These are phyloP conservation scores for Astrocystis sublimbata DNA, from an alignment of 495 filamentous ascomycete genomes.

Conservation along the genomic window DNA sequence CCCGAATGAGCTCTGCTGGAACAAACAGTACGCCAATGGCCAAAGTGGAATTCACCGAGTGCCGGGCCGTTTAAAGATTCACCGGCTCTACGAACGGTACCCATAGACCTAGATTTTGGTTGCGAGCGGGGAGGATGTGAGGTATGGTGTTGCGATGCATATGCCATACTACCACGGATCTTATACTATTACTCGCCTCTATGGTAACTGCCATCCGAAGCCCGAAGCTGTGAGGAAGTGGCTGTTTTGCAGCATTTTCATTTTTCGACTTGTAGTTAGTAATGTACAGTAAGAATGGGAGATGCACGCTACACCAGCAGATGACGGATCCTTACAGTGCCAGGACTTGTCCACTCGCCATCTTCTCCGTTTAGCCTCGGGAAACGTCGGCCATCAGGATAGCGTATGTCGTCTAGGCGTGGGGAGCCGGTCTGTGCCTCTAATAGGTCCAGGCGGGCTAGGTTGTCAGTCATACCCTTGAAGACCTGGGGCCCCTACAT, in stretches of 20 bases:
- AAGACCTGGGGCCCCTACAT: neutral
- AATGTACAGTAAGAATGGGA: neutral
- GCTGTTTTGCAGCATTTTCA: no score
- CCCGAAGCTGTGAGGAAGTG: neutral
- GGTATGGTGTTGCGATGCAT: neutral
- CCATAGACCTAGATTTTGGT: neutral
- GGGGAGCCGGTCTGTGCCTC: neutral
- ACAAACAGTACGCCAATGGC: constrained; percentile 2
- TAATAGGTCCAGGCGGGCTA: neutral
- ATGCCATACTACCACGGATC: neutral
- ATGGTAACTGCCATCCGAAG: neutral
- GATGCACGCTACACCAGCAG: neutral
- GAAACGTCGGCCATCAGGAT: neutral
- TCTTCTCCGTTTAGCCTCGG: neutral
- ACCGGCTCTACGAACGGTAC: neutral
- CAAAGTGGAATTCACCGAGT: constrained; percentile 14
- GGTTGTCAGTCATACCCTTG: neutral
- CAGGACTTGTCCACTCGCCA: neutral
- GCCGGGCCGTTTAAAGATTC: constrained; percentile 15
- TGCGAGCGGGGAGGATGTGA: neutral
- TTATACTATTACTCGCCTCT: neutral
- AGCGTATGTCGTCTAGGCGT: neutral
- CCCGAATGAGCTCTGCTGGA: constrained; percentile 10
- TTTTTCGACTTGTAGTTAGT: neutral
- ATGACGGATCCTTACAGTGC: neutral